Percentiles rank a stretch among this genome's conserved stretches.
phyloP scores from a whole-genome alignment of 345 rosid genomes.

The Ceriops zippeliana region DNA sequence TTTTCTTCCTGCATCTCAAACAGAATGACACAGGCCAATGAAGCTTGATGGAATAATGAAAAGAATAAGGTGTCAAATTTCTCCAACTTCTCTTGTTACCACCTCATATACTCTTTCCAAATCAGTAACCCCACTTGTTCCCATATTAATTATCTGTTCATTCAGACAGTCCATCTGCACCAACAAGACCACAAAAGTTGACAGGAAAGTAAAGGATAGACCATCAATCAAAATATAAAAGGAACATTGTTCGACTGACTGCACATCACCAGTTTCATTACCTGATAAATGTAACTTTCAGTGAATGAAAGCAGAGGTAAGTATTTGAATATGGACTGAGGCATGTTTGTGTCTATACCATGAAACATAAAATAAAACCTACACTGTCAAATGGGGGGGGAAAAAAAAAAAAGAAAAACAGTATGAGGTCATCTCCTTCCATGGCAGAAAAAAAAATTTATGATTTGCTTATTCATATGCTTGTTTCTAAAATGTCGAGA shows the following conservation, averaged over 20 bases:
- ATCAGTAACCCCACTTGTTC: slow-evolving; percentile 24
- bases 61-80: not conserved
- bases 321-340: slow-evolving; percentile 53
- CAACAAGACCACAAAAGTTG: slow-evolving; percentile 10
- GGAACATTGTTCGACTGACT: not conserved
- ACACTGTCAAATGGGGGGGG: slow-evolving; percentile 49
- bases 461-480: not conserved
- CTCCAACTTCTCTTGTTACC: slow-evolving; percentile 10
- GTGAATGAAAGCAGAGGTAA: slow-evolving; percentile 73
- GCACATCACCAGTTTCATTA: slow-evolving; percentile 20
- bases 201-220: not conserved
- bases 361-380: slow-evolving; percentile 97
- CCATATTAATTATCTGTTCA: slow-evolving; percentile 53
- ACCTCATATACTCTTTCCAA: slow-evolving; percentile 31
- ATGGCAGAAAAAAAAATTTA: not conserved
- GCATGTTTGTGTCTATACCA: slow-evolving; percentile 54
- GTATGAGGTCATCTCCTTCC: not conserved
- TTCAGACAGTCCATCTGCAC: slow-evolving; percentile 80
- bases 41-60: slow-evolving; percentile 10
- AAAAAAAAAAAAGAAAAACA: not conserved
- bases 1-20: slow-evolving; percentile 36
- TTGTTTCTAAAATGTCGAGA: no score
- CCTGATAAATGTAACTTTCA: slow-evolving; percentile 89
- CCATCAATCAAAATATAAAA: slow-evolving; percentile 2
- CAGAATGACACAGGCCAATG: slow-evolving; percentile 16